Conservation (phyloP, 1,139 yeast genomes). For the Yamadazyma conglobata region DNA sequence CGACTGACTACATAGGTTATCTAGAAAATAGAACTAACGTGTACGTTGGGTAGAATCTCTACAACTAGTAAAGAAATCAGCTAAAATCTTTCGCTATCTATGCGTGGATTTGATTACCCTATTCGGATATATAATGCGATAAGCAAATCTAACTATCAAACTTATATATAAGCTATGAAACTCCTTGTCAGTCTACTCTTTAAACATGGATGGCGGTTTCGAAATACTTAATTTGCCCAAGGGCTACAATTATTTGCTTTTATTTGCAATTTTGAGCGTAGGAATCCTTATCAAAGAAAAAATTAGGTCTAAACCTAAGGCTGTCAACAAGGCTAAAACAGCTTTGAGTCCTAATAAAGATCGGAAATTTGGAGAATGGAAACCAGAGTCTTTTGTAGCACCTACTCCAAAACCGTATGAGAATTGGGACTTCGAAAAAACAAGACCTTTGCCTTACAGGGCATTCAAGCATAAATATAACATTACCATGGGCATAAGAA, state of each 20-base stretch:
- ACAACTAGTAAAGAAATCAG: too few relatives aligned
- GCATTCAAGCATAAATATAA: constrained; percentile 58
- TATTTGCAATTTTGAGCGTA: constrained; percentile 8
- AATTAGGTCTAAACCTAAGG: constrained; percentile 2
- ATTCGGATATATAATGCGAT: background rate
- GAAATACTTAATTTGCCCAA: constrained; percentile 3
- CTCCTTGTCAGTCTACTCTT: too few relatives aligned
- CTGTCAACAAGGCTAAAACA: constrained; percentile 1
- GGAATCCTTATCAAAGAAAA: constrained; percentile 6
- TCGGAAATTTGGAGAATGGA: constrained; percentile 43
- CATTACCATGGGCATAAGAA: constrained; percentile 63
- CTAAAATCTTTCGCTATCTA: too few relatives aligned
- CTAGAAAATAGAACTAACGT: too few relatives aligned
- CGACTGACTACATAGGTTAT: too few relatives aligned
- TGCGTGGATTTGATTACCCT: background rate
- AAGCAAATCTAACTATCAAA: too few relatives aligned
- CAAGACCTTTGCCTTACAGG: constrained; percentile 58
- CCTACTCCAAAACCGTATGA: constrained; percentile 48
- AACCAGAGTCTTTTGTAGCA: constrained; percentile 46
- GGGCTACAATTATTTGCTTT: constrained; percentile 8
- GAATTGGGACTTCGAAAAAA: constrained; percentile 48
- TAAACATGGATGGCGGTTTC: too few relatives aligned
- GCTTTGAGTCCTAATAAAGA: constrained; percentile 7
- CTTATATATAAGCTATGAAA: too few relatives aligned
- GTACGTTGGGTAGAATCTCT: too few relatives aligned